Base-by-base conservation (phyloP, 1,139 yeast species). In the Nakaseomyces uthaithaninus region DNA sequence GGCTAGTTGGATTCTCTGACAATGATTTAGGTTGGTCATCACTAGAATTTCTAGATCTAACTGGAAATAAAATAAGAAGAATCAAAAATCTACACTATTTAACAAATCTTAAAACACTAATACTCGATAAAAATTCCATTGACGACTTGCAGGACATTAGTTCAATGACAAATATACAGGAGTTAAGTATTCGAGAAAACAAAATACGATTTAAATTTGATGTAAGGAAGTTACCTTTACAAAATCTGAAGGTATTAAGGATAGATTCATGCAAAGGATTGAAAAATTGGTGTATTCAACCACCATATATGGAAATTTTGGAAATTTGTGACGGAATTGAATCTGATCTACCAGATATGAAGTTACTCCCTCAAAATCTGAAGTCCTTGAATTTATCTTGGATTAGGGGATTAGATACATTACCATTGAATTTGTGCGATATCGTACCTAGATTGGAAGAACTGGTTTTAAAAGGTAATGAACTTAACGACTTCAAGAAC, bases 41-140 rank as follows among this genome's bases (percentile, higher is more conserved):
- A 14, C 36, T 59, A 19, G 48, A 50, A 35, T 49, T 45, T 27
- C 44, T 58, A 20, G 49, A 55, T 37, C 47, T 57, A 16, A 40
- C 51, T 26, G 41, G 43, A 33, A 54, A 57, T 43, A 42, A 40
- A 14, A 52, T 54, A 15, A 52, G 47, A 4, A 39, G 37, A 17
- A 30, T 55, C 14, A 45, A 41, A 25, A 54, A 52, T 46, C 34
- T 54, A 11, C 40, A 40, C 14, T 17, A 28, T 6, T 44, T 56
- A 26, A 34, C 36, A 23, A 45, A 38, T 12, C 43, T 57, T 18
- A 45, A 45, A 10, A 42, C 46, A 6, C 40, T 56, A 26, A 49
- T 39, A 17, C 34, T 56, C 20, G 52, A 55, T 30, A 49, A 51
- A 19, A 57, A 56, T 36, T 17, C 12, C 4, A 19, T 31, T 4